These are phyloP conservation scores for Aspergillus candidus DNA, from an alignment of 2,329 filamentous ascomycete species.

Conservation along the genomic window DNA sequence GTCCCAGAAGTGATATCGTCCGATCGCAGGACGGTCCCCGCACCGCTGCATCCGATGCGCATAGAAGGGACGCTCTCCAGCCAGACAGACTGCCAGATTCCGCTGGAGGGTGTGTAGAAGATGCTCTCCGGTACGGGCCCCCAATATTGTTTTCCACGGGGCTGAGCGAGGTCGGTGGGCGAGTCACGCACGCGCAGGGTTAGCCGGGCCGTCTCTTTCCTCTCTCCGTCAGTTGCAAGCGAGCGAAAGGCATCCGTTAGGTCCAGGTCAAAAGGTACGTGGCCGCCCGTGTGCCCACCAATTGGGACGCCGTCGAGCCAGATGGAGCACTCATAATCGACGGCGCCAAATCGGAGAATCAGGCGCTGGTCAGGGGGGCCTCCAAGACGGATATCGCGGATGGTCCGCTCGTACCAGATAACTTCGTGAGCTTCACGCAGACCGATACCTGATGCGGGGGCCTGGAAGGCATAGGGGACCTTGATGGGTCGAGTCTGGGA, in stretches of 20 bases:
- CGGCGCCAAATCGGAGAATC: conserved; percentile 46
- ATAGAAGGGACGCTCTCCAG: conserved; percentile 49
- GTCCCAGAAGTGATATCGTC: conserved; percentile 48
- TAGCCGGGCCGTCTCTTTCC: conserved; percentile 34
- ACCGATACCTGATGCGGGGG: conserved; percentile 56
- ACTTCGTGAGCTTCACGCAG: conserved; percentile 60
- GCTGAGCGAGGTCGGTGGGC: conserved; percentile 58
- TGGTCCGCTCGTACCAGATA: conserved; percentile 57
- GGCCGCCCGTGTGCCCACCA: conserved; percentile 53
- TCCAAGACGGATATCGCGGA: conserved; percentile 46
- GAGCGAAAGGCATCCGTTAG: conserved; percentile 37
- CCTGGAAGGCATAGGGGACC: conserved; percentile 62
- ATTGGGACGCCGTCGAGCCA: conserved; percentile 52
- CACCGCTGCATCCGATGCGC: conserved; percentile 53
- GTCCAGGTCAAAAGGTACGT: conserved; percentile 57
- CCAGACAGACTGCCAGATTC: conserved; percentile 73
- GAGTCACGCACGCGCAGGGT: conserved; percentile 59
- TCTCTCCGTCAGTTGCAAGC: background rate
- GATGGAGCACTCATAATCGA: conserved; percentile 48
- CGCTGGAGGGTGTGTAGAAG: conserved; percentile 65
- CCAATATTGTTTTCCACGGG: conserved; percentile 63
- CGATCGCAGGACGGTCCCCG: conserved; percentile 55
- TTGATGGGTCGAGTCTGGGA: conserved; percentile 45
- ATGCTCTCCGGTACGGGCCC: conserved; percentile 49
- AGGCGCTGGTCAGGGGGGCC: conserved; percentile 30